Conservation (phyloP, 2,329 filamentous ascomycete genomes). For the Microcyclospora tardicrescens region DNA sequence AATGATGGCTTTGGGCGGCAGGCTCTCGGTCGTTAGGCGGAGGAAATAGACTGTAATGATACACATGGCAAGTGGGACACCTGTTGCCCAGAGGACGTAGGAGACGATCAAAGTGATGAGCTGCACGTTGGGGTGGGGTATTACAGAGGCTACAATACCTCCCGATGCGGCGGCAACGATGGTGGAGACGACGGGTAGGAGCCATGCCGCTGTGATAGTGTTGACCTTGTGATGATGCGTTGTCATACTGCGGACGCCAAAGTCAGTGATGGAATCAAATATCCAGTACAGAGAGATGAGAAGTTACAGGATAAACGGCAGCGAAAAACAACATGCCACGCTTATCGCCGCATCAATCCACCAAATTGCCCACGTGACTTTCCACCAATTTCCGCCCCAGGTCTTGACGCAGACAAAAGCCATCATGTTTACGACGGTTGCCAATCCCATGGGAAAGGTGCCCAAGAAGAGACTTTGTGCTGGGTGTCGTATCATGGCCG, state of each 20-base stretch:
- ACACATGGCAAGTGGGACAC: conserved; percentile 46
- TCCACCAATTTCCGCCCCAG: conserved; percentile 11
- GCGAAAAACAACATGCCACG: conserved; percentile 7
- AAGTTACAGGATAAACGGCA: conserved; percentile 11
- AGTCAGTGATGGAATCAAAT: no score
- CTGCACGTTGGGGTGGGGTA: conserved; percentile 42
- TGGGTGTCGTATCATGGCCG: conserved; percentile 52
- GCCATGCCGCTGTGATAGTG: conserved; percentile 49
- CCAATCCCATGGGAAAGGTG: conserved; percentile 20
- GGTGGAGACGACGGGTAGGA: conserved; percentile 53
- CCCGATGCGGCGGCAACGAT: conserved; percentile 53
- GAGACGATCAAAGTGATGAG: conserved; percentile 50
- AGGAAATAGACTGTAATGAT: conserved; percentile 58
- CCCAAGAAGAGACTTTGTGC: conserved; percentile 55
- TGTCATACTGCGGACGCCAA: conserved; percentile 1
- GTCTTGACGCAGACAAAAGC: conserved; percentile 17
- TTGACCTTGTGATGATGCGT: conserved; percentile 17
- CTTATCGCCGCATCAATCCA: conserved; percentile 12
- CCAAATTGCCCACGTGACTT: conserved; percentile 12
- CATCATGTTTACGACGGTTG: conserved; percentile 18
- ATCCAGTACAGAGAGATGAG: neutral
- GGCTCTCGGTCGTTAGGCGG: conserved; percentile 51
- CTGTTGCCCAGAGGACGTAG: conserved; percentile 58
- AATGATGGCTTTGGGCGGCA: conserved; percentile 54
- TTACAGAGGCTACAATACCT: conserved; percentile 45